These are phyloP conservation scores for Syzygium aqueum DNA, from an alignment of 345 rosid species.

Conservation along the genomic window DNA sequence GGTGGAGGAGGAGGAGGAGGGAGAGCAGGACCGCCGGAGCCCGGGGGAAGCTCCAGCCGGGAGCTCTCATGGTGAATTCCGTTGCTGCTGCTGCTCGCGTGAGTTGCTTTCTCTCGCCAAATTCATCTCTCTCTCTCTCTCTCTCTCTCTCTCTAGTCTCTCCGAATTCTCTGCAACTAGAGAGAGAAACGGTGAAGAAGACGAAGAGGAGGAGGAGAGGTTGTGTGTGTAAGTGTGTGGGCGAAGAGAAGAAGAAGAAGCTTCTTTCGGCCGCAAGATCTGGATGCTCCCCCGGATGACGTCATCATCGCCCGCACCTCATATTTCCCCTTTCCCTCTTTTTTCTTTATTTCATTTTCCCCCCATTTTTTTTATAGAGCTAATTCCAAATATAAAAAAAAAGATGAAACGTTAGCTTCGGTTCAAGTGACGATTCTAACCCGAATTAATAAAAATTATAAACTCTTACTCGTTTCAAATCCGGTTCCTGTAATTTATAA, in stretches of 20 bases:
- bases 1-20: neutral
- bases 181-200: neutral
- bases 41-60: constrained; percentile 15
- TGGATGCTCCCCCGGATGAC: constrained; percentile 44
- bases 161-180: neutral
- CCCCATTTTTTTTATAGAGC: too few relatives aligned
- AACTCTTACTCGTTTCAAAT: too few relatives aligned
- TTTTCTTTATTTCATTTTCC: neutral
- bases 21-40: neutral
- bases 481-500: too few relatives aligned
- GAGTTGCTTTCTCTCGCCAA: constrained; percentile 18
- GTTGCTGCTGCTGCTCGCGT: constrained; percentile 15
- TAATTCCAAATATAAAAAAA: too few relatives aligned
- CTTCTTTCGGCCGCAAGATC: constrained; percentile 65
- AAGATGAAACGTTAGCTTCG: too few relatives aligned
- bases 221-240: neutral
- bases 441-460: too few relatives aligned
- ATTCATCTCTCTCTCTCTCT: constrained; percentile 34
- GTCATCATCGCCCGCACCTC: constrained; percentile 8
- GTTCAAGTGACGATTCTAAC: too few relatives aligned
- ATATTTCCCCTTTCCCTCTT: neutral
- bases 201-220: constrained; percentile 5
- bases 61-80: constrained; percentile 49
- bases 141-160: neutral
- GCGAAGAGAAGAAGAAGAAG: constrained; percentile 14